Evolutionary conservation across 2,329 filamentous ascomycete species (phyloP), one percentile per base, ranked within the genome.

Genomic region (Pseudogymnoascus sp.): DNA sequence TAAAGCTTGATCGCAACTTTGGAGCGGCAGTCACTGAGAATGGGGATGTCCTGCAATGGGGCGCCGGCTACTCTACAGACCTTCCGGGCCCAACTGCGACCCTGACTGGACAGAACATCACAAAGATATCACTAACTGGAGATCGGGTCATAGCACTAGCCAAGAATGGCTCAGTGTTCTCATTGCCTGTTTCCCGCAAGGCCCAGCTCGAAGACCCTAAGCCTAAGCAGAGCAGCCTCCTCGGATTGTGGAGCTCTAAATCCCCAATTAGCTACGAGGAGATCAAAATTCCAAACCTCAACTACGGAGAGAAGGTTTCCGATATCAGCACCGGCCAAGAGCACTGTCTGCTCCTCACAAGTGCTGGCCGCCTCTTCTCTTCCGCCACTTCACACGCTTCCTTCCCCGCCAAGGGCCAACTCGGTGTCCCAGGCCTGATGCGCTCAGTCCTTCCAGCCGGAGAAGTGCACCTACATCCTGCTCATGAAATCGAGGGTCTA

Each of bases 41-140:
- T 65, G 94, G 94, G 3, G 89, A 97, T 72, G 74, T 99, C 49
- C 80, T 97, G 11, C 92, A 97, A 76, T 99, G 94, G 94, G 94
- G 94, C 1, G 81, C 81, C 3, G 90, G 81, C 3, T 97, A 88
- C 72, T 88, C 88, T 6, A 80, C 83, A 62, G 80, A 84, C 4
- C 78, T 84, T 31, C 82, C 79, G 8, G 77, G 80, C 31, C 94
- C 93, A 0, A 81, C 80, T 0, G 78, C 81, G 59, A 97, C 93
- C 0, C 76, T 99, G 61, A 85, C 77, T 64, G 93, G 92, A 62
- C 96, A 95, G 73, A 83, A 96, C 69, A 78, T 97, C 59, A 76
- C 82, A 63, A 90, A 90, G 63, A 77, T 97, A 45, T 83, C 85
- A 41, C 81, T 96, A 59, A 96, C 92, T 0, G 80, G 82, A 65